Base-by-base conservation (phyloP, 2,329 filamentous ascomycete genomes). In the Thielaviopsis punctulata region DNA sequence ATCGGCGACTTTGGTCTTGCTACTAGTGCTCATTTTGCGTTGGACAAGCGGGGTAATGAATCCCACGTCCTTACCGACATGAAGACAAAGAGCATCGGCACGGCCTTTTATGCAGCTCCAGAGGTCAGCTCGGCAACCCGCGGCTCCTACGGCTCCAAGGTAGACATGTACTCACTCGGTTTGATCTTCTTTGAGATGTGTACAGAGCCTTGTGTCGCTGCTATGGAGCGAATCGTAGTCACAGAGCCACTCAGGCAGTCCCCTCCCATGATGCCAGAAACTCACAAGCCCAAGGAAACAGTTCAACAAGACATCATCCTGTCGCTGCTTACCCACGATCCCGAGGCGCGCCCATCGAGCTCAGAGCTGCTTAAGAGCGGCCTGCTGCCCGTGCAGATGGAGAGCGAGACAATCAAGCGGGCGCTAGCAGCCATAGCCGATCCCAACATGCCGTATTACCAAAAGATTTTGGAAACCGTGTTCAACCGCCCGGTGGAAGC, bases 131-230 rank as follows among this genome's bases (percentile, higher is more conserved):
- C 86, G 1, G 76, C 76, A 5, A 80, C 80, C 5, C 76, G 76
- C 27, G 84, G 83, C 3, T 81, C 81, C 56, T 96, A 96, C 63
- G 93, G 86, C 55, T 82, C 86, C 53, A 96, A 95, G 65, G 89
- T 96, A 1, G 92, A 98, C 68, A 96, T 98, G 90, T 98, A 92
- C 63, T 95, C 90, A 0, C 73, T 98, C 43, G 92, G 92, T 0
- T 85, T 98, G 57, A 96, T 98, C 53, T 94, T 98, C 68, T 96
- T 95, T 59, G 92, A 98, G 66, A 98, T 98, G 92, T 93, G 85
- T 61, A 89, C 81, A 57, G 66, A 71, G 30, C 72, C 77, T 0
- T 76, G 82, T 66, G 71, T 81, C 62, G 58, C 71, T 10, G 79
- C 78, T 4, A 82, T 82, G 77, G 74, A 82, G 59, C 73, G 79